Base-by-base conservation (phyloP, 75 land plant species). In the Cupressus sempervirens region DNA sequence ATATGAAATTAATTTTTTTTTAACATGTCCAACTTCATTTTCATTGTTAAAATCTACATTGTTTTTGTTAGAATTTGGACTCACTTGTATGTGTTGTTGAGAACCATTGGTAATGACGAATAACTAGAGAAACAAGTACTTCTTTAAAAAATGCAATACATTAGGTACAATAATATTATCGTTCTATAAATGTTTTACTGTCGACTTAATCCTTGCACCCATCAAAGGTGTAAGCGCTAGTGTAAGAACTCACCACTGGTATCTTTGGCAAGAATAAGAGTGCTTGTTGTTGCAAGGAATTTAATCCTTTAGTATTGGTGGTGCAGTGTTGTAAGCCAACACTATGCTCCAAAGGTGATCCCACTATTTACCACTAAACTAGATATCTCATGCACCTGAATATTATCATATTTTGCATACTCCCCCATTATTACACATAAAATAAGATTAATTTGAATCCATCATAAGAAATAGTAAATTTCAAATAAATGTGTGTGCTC, bases 271-370 rank as follows among this genome's bases (percentile, higher is more conserved):
- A 92, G 94, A 23, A 93, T 89, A 45, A 83, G 62, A 52, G 12
- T 41, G 83, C 90, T 95, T 81, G 92, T 95, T 50, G 95, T 95
- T 87, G 92, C 87, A 80, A 89, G 88, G 90, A 93, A 93, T 35
- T 90, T 93, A 67, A 91, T 83, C 40, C 97, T 87, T 87, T 96
- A 94, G 53, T 97, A 96, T 77, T 96, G 97, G 11, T 91, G 92
- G 52, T 93, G 97, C 87, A 96, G 79, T 1, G 97, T 95, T 53
- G 93, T 86, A 84, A 96, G 80, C 98, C 98, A 96, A 30, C 91
- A 92, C 86, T 83, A 89, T 67, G 98, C 98, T 10, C 98, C 98
- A 82, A 96, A 96, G 12, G 98, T 97, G 68, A 92, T 50, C 7
- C 98, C 98, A 84, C 87, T 93, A 87, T 85, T 92, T 40, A 96